phyloP scores from a whole-genome alignment of 345 rosid species.

The Durio zibethinus region DNA sequence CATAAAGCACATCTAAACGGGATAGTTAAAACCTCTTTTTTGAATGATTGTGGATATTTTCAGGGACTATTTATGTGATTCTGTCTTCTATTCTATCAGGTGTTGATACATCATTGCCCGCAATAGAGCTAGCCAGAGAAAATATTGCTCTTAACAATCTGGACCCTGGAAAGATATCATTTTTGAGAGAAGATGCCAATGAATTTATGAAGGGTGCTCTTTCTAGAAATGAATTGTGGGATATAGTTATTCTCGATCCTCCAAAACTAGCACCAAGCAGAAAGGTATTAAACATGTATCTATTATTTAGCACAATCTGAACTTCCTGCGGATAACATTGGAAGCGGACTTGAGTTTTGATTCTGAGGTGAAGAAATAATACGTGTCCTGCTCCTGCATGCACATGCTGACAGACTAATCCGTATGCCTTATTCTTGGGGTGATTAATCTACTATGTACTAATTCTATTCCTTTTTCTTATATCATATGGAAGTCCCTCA shows the following conservation, averaged over 20 bases:
- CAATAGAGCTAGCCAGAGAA: constrained; percentile 84
- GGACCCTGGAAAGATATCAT: constrained; percentile 58
- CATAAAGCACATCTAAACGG: not conserved
- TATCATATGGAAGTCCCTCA: not conserved
- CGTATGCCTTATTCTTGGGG: not conserved
- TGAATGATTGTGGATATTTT: not conserved
- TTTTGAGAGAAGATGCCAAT: constrained; percentile 69
- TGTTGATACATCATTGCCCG: constrained; percentile 77
- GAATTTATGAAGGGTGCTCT: constrained; percentile 76
- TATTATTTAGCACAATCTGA: not conserved
- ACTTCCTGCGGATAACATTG: not conserved
- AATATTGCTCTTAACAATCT: constrained; percentile 66
- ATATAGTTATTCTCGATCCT: constrained; percentile 82
- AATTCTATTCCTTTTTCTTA: not conserved
- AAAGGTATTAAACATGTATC: constrained; percentile 54
- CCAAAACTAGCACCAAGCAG: constrained; percentile 80
- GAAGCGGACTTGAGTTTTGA: not conserved
- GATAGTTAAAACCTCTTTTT: not conserved
- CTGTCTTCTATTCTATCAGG: constrained; percentile 38
- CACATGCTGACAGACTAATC: not conserved
- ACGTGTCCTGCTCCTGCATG: not conserved
- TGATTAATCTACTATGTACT: not conserved
- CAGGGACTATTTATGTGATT: not conserved
- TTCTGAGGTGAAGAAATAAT: not conserved
- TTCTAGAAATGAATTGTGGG: constrained; percentile 78